Conservation (phyloP, 1,139 yeast species). For the Suhomyces choctaworum region DNA sequence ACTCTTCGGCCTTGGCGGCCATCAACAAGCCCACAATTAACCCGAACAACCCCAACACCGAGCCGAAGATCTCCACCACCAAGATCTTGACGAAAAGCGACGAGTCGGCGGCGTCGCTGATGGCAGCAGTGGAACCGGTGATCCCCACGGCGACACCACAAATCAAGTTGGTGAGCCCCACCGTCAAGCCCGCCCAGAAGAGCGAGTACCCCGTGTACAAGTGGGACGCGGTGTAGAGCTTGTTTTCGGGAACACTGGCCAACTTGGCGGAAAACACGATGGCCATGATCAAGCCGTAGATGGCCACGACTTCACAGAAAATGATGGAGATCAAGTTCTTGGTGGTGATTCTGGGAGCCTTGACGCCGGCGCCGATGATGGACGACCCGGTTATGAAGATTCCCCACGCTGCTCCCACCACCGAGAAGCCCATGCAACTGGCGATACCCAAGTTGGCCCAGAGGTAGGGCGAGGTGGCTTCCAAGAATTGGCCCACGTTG, state of each 20-base stretch:
- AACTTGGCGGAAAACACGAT: slow-evolving; percentile 93
- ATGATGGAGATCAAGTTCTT: slow-evolving; percentile 94
- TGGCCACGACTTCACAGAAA: slow-evolving; percentile 99
- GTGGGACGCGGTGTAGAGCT: slow-evolving; percentile 75
- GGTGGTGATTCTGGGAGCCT: slow-evolving; percentile 95
- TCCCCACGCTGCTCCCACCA: slow-evolving; percentile 99
- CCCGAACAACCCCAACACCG: slow-evolving; percentile 91
- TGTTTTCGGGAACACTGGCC: slow-evolving; percentile 63
- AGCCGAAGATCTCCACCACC: slow-evolving; percentile 96
- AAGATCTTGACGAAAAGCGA: slow-evolving; percentile 92
- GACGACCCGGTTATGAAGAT: slow-evolving; percentile 95
- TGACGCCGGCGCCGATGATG: slow-evolving; percentile 96
- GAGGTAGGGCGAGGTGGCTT: slow-evolving; percentile 88
- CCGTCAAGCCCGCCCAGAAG: slow-evolving; percentile 98
- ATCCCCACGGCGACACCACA: slow-evolving; percentile 98
- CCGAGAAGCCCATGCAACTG: slow-evolving; percentile 91
- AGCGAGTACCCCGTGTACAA: slow-evolving; percentile 90
- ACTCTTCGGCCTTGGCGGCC: slow-evolving; percentile 94
- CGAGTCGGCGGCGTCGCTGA: slow-evolving; percentile 97
- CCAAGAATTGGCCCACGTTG: slow-evolving; percentile 85
- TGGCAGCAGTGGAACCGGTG: slow-evolving; percentile 97
- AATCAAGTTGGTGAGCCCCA: slow-evolving; percentile 87
- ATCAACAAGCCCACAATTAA: slow-evolving; percentile 93
- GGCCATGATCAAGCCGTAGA: slow-evolving; percentile 96
- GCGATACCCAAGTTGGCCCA: slow-evolving; percentile 96